Base-by-base conservation (phyloP, 495 filamentous ascomycete genomes). In the Neurospora sublineolata region DNA sequence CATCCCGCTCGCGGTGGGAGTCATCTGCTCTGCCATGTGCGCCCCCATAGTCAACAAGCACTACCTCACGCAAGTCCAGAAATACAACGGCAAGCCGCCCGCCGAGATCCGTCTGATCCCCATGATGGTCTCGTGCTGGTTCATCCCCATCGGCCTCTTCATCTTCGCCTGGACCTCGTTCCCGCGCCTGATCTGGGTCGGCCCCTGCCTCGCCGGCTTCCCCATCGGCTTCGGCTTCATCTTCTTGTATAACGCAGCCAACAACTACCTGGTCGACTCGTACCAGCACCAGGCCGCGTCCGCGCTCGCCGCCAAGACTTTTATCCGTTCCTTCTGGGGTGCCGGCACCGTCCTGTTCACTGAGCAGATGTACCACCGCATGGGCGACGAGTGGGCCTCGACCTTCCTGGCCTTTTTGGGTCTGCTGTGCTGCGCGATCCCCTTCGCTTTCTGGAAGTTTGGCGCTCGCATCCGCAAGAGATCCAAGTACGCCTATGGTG, bases 121-220 rank as follows among this genome's bases (percentile, higher is more conserved):
- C 14, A 94, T 94, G 92, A 94, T 96, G 92, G 77, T 84, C 23
- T 89, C 88, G 37, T 94, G 92, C 85, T 94, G 91, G 91, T 85
- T 87, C 73, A 87, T 94, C 75, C 91, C 91, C 0, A 82, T 92
- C 67, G 91, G 90, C 14, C 82, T 94, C 7, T 94, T 94, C 80
- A 92, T 94, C 78, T 94, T 94, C 79, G 92, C 91, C 40, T 94
- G 92, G 92, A 87, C 90, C 3, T 92, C 89, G 0, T 94, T 91
- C 78, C 83, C 86, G 6, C 70, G 70, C 0, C 75, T 94, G 3
- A 84, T 80, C 75, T 94, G 91, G 92, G 83, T 89, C 67, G 92
- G 91, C 0, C 91, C 92, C 3, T 83, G 84, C 3, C 83, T 95
- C 14, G 92, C 88, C 33, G 92, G 92, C 41, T 89, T 90, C 75